Base-by-base conservation (phyloP, 1,139 yeast genomes). In the Arxiozyma heterogenica region DNA sequence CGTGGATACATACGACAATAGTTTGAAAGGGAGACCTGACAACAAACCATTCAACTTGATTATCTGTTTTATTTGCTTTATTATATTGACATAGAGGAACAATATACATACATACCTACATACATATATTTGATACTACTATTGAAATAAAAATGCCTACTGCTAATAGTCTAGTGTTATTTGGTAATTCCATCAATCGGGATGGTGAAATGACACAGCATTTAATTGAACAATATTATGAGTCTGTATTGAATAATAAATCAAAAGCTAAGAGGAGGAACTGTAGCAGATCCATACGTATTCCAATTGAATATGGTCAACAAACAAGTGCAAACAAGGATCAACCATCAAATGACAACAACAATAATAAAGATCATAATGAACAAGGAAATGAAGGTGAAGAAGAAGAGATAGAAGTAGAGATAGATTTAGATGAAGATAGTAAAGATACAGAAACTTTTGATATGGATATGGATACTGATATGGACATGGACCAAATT, bases 221-320 rank as follows among this genome's bases (percentile, higher is more conserved):
- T 44, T 46, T 55, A 21, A 53, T 55, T 41, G 53, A 55, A 39
- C 47, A 45, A 12, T 55, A 55, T 23, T 55, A 55, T 34, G 53
- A 53, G 20, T 49, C 51, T 17, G 52, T 54, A 18, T n/a, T 50
- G 34, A 49, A 39, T 12, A 47, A 47, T 21, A 41, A 42, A 27
- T 41, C 44, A 6, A 39, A 7, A 22, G 4, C 44, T 21, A 22
- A n/a, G 17, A 42, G 20, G n/a, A 22, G 20, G n/a, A 22, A n/a
- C 44, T 17, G 6, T 7, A 11, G 12, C 22, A 42, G 44, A 6
- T 42, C 39, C 15, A 2, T 34, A 15, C 39, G 39, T 34, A 12
- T 34, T 12, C 39, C 39, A 34, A 34, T 34, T 34, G n/a, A n/a
- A 12, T 34, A 34, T 34, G 39, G 39, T 2, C 17, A 12, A 12